These are phyloP conservation scores for Chamaecrista fasciculata DNA, from an alignment of 306 rosid species.

Conservation along the genomic window DNA sequence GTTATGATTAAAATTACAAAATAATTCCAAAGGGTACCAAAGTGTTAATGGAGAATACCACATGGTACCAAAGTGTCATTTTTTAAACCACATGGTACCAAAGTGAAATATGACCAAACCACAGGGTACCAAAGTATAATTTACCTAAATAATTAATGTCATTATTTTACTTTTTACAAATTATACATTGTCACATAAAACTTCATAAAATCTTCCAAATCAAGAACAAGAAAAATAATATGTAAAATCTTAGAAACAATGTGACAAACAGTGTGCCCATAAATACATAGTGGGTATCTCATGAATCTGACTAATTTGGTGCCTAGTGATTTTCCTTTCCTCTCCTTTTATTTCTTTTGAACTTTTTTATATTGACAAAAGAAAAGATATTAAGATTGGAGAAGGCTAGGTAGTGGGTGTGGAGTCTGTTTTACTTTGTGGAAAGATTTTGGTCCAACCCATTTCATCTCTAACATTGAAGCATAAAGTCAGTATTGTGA, in stretches of 20 bases:
- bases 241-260: too few species aligned
- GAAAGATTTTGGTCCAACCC: conserved; percentile 33
- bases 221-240: too few species aligned
- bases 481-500: conserved; percentile 15
- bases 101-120: too few species aligned
- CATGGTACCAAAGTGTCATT: too few species aligned
- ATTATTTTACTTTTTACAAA: neutral
- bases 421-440: conserved; percentile 14
- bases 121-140: too few species aligned
- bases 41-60: too few species aligned
- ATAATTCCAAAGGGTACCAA: too few species aligned
- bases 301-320: conserved; percentile 58
- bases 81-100: too few species aligned
- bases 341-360: neutral
- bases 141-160: too few species aligned
- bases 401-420: conserved; percentile 2
- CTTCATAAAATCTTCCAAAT: too few species aligned
- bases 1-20: too few species aligned
- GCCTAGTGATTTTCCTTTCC: conserved; percentile 32
- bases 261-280: conserved; percentile 45
- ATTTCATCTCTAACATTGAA: conserved; percentile 17
- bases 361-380: neutral
- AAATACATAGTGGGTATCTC: conserved; percentile 63
- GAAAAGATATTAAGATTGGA: neutral
- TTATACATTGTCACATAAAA: too few species aligned